Evolutionary conservation across 345 rosid genomes (phyloP).

Genomic region (Gossypium herbaceum): DNA sequence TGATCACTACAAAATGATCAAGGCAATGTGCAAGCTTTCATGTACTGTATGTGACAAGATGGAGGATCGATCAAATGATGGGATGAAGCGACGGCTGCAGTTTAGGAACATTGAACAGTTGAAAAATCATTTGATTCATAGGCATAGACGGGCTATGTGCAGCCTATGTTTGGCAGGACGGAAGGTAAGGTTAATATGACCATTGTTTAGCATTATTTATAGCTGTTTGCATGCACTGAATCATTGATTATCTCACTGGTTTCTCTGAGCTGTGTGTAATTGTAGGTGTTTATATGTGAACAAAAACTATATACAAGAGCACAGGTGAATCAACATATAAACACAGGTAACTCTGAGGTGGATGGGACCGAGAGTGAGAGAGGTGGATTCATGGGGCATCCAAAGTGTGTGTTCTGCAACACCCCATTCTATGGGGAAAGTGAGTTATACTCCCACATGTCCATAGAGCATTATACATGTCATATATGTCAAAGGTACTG

Average conservation of each 20-base stretch:
- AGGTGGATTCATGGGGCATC: constrained; percentile 96
- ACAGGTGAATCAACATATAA: constrained; percentile 82
- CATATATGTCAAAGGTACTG: constrained; percentile 88
- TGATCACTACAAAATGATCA: constrained; percentile 94
- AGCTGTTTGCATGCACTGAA: no score
- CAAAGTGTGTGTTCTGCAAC: constrained; percentile 84
- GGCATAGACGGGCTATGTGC: constrained; percentile 78
- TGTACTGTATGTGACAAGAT: constrained; percentile 77
- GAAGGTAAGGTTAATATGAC: constrained; percentile 47
- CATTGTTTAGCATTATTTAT: background rate
- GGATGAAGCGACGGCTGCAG: constrained; percentile 48
- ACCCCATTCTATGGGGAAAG: constrained; percentile 92
- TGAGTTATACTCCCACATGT: constrained; percentile 85
- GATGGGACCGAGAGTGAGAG: constrained; percentile 97
- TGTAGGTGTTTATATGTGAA: constrained; percentile 70
- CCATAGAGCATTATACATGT: constrained; percentile 86
- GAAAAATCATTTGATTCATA: constrained; percentile 87
- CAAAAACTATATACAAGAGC: constrained; percentile 80
- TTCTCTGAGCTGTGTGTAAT: background rate
- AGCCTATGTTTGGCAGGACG: constrained; percentile 90
- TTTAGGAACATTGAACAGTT: constrained; percentile 85
- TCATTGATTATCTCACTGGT: background rate
- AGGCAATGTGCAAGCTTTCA: constrained; percentile 96
- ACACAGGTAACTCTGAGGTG: constrained; percentile 85
- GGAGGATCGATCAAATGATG: constrained; percentile 56